Conservation (phyloP, 2,329 filamentous ascomycete species). For the Colletotrichum trifolii region DNA sequence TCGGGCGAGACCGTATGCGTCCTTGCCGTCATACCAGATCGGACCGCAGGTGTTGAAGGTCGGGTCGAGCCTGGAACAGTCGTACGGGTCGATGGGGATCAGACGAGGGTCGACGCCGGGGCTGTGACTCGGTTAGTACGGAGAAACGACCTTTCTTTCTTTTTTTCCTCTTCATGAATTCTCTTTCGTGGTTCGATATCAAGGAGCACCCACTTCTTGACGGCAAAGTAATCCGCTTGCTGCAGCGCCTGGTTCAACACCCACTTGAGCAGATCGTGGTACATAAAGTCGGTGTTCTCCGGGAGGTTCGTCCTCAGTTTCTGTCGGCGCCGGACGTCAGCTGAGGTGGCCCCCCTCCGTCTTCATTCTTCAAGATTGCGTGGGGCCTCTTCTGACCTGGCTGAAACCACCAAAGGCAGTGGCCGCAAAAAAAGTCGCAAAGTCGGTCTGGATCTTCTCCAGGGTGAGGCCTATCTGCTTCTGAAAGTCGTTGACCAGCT, state of each 20-base stretch:
- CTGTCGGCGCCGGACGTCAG: background rate
- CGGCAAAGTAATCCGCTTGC: conserved; percentile 10
- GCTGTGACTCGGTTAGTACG: background rate
- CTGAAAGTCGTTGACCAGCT: conserved; percentile 17
- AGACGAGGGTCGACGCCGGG: conserved; percentile 12
- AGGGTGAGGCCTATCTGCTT: conserved; percentile 12
- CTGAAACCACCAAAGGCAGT: conserved; percentile 9
- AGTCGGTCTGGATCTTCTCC: conserved; percentile 20
- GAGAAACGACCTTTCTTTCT: too few relatives aligned
- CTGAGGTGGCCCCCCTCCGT: too few relatives aligned
- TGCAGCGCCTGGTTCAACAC: conserved; percentile 5
- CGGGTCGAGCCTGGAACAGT: conserved; percentile 7
- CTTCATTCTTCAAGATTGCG: too few relatives aligned
- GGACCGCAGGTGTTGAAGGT: conserved; percentile 11
- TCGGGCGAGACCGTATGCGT: conserved; percentile 20
- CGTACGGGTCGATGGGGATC: conserved; percentile 18
- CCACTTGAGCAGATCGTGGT: conserved; percentile 21
- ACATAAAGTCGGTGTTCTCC: conserved; percentile 23
- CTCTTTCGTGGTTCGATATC: too few relatives aligned
- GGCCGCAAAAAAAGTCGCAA: background rate
- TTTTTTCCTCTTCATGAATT: too few relatives aligned
- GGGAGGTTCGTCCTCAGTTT: conserved; percentile 6
- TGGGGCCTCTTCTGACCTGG: conserved; percentile 1
- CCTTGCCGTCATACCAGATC: conserved; percentile 25
- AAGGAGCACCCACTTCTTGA: conserved; percentile 17